Percentiles rank a stretch among this genome's conserved stretches.
Conservation (phyloP, 2,329 filamentous ascomycete genomes). For the Penicillium polonicum region DNA sequence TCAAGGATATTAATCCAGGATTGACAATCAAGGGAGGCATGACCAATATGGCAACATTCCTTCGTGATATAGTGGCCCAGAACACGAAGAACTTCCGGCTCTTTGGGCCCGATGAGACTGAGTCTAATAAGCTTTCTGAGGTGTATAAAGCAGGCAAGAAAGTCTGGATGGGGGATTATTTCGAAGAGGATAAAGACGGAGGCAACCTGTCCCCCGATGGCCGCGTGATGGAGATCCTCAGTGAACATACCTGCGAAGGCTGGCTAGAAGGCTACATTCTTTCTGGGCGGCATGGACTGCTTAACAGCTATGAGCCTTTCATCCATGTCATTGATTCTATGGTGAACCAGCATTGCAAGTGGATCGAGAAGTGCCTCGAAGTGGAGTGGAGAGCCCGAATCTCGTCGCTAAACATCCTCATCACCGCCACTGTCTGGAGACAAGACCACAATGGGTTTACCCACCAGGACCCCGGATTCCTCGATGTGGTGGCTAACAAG, state of each 20-base stretch:
- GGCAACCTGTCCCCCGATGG: conserved; percentile 69
- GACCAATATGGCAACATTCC: conserved; percentile 65
- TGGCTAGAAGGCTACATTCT: conserved; percentile 79
- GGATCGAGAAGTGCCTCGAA: conserved; percentile 78
- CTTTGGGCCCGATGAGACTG: conserved; percentile 77
- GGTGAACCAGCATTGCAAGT: conserved; percentile 85
- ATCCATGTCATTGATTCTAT: conserved; percentile 82
- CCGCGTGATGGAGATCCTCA: conserved; percentile 81
- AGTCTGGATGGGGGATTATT: conserved; percentile 76
- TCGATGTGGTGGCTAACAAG: conserved; percentile 77
- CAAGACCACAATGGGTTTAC: conserved; percentile 85
- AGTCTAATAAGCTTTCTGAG: conserved; percentile 72
- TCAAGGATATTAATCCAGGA: conserved; percentile 62
- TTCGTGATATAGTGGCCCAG: conserved; percentile 64
- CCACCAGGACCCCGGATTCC: conserved; percentile 76
- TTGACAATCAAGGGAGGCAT: conserved; percentile 62
- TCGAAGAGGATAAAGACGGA: conserved; percentile 71
- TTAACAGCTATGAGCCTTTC: conserved; percentile 81
- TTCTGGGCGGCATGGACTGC: conserved; percentile 70
- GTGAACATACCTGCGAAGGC: conserved; percentile 74
- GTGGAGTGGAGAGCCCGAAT: conserved; percentile 74
- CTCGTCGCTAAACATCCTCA: conserved; percentile 73
- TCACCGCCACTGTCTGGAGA: conserved; percentile 76
- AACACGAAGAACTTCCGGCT: conserved; percentile 71
- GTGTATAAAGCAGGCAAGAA: conserved; percentile 76